Conservation (phyloP, 176 grass and related monocot species). For the Oryza glumipatula region DNA sequence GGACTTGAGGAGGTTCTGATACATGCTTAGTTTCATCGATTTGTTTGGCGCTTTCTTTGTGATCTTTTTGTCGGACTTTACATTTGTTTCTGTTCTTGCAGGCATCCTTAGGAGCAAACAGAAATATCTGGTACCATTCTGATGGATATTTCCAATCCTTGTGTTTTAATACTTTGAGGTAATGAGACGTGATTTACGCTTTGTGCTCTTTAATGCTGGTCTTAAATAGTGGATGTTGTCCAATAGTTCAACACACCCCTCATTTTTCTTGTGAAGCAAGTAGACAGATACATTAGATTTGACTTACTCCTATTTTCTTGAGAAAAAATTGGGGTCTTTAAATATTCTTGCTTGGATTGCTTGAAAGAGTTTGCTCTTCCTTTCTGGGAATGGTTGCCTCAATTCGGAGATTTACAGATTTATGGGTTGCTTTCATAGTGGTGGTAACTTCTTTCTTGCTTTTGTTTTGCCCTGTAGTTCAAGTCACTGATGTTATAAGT, state of each 20-base stretch:
- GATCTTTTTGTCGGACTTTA: background rate
- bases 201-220: background rate
- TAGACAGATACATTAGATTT: background rate
- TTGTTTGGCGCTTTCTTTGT: background rate
- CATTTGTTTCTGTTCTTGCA: slow-evolving; percentile 7
- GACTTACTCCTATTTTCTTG: background rate
- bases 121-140: background rate
- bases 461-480: background rate
- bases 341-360: slow-evolving; percentile 28
- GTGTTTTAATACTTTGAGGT: background rate
- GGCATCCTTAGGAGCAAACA: background rate
- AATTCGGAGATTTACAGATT: background rate
- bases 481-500: slow-evolving; percentile 16
- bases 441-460: slow-evolving; percentile 32
- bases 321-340: background rate
- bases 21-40: background rate
- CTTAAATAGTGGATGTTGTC: background rate
- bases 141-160: background rate
- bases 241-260: background rate
- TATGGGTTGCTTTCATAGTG: background rate
- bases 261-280: slow-evolving; percentile 48
- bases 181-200: background rate
- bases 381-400: slow-evolving; percentile 1
- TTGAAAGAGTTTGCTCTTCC: slow-evolving; percentile 21
- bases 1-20: background rate